Evolutionary conservation across 176 grass and related monocot species (phyloP).

Genomic region (Carex littledalei): DNA sequence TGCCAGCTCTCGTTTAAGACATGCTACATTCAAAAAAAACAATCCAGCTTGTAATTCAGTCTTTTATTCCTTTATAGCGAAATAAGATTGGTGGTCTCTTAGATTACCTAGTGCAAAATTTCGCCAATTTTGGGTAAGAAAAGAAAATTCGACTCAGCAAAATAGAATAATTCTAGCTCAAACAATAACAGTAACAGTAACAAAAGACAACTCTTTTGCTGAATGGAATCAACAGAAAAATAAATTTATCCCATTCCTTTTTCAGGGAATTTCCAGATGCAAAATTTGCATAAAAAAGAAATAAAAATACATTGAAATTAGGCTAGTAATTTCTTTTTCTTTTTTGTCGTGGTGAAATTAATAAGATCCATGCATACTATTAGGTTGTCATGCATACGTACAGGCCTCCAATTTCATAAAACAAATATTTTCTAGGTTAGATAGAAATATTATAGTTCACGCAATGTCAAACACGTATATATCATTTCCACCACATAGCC

Average conservation of each 20-base stretch:
- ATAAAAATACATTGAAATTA: not conserved
- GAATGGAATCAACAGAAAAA: not conserved
- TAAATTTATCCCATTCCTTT: not conserved
- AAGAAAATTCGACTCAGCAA: too few species aligned
- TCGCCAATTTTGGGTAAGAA: not conserved
- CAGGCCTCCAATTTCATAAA: not conserved
- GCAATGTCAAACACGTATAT: not conserved
- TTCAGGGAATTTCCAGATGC: not conserved
- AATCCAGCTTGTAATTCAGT: not conserved
- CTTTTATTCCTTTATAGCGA: not conserved
- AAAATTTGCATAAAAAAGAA: not conserved
- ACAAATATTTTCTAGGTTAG: not conserved
- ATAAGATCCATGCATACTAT: not conserved
- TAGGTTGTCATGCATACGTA: not conserved
- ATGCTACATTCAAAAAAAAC: too few species aligned
- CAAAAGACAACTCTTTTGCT: not conserved
- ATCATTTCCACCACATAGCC: not conserved
- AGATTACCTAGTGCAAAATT: not conserved
- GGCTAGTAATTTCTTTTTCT: too few species aligned
- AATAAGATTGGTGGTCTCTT: not conserved
- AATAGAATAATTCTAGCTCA: too few species aligned
- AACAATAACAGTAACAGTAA: too few species aligned
- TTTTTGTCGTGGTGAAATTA: not conserved
- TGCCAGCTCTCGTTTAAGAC: too few species aligned
- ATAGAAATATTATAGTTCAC: not conserved